These are phyloP conservation scores for Sarocladiaceae sp. DNA, from an alignment of 2,329 filamentous ascomycete genomes.

Conservation along the genomic window DNA sequence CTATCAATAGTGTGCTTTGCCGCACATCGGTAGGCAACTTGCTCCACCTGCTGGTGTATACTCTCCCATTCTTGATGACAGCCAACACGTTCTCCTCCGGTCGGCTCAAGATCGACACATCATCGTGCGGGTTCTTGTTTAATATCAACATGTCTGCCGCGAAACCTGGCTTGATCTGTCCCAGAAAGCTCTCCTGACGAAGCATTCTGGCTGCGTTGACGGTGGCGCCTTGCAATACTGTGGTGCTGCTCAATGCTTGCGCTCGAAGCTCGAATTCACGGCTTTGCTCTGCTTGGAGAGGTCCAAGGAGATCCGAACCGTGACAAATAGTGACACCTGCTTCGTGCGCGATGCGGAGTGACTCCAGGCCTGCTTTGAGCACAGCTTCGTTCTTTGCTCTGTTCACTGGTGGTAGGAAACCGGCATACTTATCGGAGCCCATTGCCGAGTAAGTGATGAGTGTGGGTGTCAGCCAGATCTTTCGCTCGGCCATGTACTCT, in stretches of 20 bases:
- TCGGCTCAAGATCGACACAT: slow-evolving; percentile 43
- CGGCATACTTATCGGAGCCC: slow-evolving; percentile 34
- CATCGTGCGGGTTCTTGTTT: slow-evolving; percentile 46
- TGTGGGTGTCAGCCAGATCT: slow-evolving; percentile 46
- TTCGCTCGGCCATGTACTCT: slow-evolving; percentile 41
- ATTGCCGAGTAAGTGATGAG: slow-evolving; percentile 46
- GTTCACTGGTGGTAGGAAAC: slow-evolving; percentile 36
- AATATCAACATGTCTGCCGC: slow-evolving; percentile 48
- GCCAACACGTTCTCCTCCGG: slow-evolving; percentile 40
- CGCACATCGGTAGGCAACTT: slow-evolving; percentile 13
- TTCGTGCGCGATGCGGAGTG: slow-evolving; percentile 40
- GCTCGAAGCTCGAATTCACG: slow-evolving; percentile 25
- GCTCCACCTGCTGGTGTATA: slow-evolving; percentile 24
- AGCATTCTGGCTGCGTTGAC: slow-evolving; percentile 46
- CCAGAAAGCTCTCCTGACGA: slow-evolving; percentile 37
- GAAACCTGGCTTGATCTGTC: slow-evolving; percentile 43
- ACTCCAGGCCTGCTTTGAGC: slow-evolving; percentile 36
- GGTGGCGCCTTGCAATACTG: slow-evolving; percentile 24
- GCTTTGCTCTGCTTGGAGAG: slow-evolving; percentile 23
- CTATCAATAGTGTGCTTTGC: not conserved
- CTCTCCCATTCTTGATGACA: slow-evolving; percentile 48
- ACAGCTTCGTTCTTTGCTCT: slow-evolving; percentile 46
- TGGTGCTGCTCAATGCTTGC: slow-evolving; percentile 16
- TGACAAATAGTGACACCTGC: slow-evolving; percentile 51
- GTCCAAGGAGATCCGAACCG: slow-evolving; percentile 35